These are phyloP conservation scores for Fraxinus latifolia DNA, from an alignment of 305 asterid species.

Conservation along the genomic window DNA sequence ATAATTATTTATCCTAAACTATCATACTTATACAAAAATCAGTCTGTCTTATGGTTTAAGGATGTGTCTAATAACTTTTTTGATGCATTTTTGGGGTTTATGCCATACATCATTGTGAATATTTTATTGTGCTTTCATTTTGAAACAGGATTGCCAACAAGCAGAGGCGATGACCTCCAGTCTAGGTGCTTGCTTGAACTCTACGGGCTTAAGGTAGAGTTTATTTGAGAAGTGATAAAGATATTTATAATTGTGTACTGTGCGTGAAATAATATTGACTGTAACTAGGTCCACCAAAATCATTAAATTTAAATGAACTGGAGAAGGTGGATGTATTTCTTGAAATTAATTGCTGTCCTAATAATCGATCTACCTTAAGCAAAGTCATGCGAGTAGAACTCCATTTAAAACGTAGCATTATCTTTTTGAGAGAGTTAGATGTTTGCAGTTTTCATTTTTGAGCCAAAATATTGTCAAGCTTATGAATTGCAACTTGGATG, in stretches of 20 bases:
- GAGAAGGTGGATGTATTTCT: constrained; percentile 10
- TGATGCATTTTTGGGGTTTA: neutral
- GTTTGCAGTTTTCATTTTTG: neutral
- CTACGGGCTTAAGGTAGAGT: constrained; percentile 86
- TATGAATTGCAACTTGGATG: neutral
- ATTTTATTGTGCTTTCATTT: constrained; percentile 20
- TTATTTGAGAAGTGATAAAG: neutral
- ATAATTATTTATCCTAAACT: neutral
- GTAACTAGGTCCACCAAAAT: constrained; percentile 4
- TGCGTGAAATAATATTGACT: neutral
- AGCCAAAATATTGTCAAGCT: neutral
- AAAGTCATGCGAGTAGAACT: constrained; percentile 15
- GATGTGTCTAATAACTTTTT: neutral
- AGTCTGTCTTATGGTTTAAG: neutral
- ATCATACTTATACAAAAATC: neutral
- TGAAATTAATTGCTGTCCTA: neutral
- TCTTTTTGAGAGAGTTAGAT: neutral
- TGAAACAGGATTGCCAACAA: constrained; percentile 76
- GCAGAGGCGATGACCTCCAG: constrained; percentile 96
- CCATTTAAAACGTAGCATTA: neutral
- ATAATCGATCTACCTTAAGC: neutral
- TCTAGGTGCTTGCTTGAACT: constrained; percentile 96
- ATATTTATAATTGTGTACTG: neutral
- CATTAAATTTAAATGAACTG: neutral
- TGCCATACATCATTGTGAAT: constrained; percentile 13